phyloP scores from a whole-genome alignment of 2,329 filamentous ascomycete genomes.

The Exophiala calicioides region DNA sequence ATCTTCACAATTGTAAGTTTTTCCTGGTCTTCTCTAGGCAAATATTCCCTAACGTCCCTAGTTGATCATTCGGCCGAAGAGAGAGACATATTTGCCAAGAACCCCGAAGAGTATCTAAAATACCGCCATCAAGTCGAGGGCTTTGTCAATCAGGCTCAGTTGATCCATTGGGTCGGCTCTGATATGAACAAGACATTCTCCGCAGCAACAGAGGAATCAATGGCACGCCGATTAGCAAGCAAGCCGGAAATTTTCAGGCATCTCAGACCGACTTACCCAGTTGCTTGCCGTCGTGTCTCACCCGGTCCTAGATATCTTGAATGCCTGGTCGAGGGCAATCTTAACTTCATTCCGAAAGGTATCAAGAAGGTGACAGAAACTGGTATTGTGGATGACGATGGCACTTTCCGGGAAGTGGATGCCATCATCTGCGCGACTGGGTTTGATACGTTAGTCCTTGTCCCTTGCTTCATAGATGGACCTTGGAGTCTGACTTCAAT shows the following conservation, averaged over 20 bases:
- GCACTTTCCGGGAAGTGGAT: conserved; percentile 19
- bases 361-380: conserved; percentile 60
- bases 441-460: conserved; percentile 32
- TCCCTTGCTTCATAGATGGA: conserved; percentile 4
- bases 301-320: conserved; percentile 68
- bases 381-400: conserved; percentile 38
- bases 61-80: conserved; percentile 10
- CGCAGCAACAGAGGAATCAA: not conserved
- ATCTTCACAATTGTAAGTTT: conserved; percentile 5
- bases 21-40: too few species aligned
- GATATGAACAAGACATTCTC: not conserved
- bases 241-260: conserved; percentile 6
- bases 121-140: conserved; percentile 6
- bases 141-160: conserved; percentile 3
- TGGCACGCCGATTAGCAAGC: not conserved
- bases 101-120: conserved; percentile 2
- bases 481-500: not conserved
- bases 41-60: too few species aligned
- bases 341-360: conserved; percentile 57
- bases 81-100: not conserved
- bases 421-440: conserved; percentile 39
- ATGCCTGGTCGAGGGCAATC: conserved; percentile 61
- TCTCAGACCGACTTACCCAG: conserved; percentile 1
- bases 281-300: conserved; percentile 40
- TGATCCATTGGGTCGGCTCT: not conserved